Conservation (phyloP, 2,329 filamentous ascomycete species). For the Pseudocercospora musae region DNA sequence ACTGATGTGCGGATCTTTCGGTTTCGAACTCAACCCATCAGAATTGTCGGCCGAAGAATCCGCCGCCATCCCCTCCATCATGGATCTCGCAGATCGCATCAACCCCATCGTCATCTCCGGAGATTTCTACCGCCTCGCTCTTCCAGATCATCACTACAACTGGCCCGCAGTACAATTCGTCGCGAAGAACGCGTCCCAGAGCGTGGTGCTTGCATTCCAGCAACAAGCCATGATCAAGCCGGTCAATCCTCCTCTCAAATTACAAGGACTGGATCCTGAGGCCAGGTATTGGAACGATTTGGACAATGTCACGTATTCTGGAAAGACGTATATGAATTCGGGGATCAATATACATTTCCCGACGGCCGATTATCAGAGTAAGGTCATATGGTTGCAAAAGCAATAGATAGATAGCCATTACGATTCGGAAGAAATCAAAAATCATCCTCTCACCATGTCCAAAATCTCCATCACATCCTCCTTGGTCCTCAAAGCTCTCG, state of each 20-base stretch:
- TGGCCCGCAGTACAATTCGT: slow-evolving; percentile 62
- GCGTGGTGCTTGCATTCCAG: slow-evolving; percentile 61
- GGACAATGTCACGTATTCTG: slow-evolving; percentile 53
- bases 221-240: slow-evolving; percentile 53
- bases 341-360: slow-evolving; percentile 55
- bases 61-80: slow-evolving; percentile 52
- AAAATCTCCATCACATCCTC: slow-evolving; percentile 53
- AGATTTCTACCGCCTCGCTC: slow-evolving; percentile 57
- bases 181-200: slow-evolving; percentile 48
- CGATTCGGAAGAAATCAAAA: no score
- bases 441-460: slow-evolving; percentile 33
- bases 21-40: slow-evolving; percentile 59
- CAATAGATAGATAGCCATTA: background rate
- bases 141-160: slow-evolving; percentile 57
- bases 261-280: slow-evolving; percentile 56
- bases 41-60: slow-evolving; percentile 53
- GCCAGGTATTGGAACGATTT: slow-evolving; percentile 53
- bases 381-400: slow-evolving; percentile 50
- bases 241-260: slow-evolving; percentile 50
- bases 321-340: slow-evolving; percentile 60
- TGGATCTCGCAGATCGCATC: slow-evolving; percentile 54
- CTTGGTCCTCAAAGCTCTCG: slow-evolving; percentile 48
- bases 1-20: slow-evolving; percentile 67
- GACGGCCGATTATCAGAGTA: slow-evolving; percentile 55
- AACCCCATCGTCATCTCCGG: slow-evolving; percentile 59